Evolutionary conservation across 2,329 filamentous ascomycete genomes (phyloP), one percentile per base, ranked within the genome.

Genomic region (Talaromyces sp.): DNA sequence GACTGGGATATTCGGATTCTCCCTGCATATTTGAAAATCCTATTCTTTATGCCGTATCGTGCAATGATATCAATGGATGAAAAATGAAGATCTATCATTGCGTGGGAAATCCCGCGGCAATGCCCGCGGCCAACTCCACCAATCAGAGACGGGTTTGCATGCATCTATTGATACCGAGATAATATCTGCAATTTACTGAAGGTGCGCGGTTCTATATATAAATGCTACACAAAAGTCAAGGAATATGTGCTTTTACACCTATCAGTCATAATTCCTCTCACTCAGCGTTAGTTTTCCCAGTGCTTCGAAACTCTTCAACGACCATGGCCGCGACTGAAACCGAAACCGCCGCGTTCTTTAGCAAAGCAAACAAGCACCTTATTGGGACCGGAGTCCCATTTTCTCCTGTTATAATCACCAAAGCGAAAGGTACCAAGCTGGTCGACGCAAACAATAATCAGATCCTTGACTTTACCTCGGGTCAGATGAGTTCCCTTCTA

Each of bases 391-490:
- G 54, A 29, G 54, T 56, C 1, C 71, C 17, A 71, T 68, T 58
- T 62, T 76, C 65, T 68, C 77, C 66, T 6, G 17, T 72, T 67
- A 10, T 83, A 31, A 78, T 83, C 64, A 77, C 73, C 53, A 75
- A 72, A 38, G 80, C 80, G 13, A 64, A 75, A 51, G 81, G 81
- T 9, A 77, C 77, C 0, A 69, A 72, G 10, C 73, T 85, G 21
- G 83, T 80, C 66, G 78, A 78, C 49, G 69, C 72, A 0, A 63
- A 69, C 3, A 75, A 75, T 19, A 75, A 77, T 14, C 70, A 74
- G 55, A 79, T 86, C 58, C 77, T 86, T 0, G 83, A 86, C 70
- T 85, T 80, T 72, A 86, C 83, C 0, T 86, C 83, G 0, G 83
- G 84, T 14, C 84, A 87, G 63, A 86, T 86, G 82, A 81, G 78